Percentiles rank a stretch among this genome's conserved stretches.
Evolutionary conservation across 169 alveolate species (phyloP).

Genomic region (Perkinsus chesapeaki): DNA sequence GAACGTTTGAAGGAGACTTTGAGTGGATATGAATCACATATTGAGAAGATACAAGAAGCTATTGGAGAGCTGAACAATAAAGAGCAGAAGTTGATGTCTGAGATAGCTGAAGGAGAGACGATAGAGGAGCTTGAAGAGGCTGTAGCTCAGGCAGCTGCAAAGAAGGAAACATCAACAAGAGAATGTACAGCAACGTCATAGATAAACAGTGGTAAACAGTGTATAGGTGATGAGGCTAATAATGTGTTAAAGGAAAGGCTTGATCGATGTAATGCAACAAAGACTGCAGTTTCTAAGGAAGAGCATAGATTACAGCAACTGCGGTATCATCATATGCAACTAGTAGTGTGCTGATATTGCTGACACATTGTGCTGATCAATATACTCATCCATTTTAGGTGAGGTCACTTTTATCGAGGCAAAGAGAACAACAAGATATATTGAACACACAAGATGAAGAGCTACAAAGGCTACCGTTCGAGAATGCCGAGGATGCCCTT

Average conservation of each 20-base stretch:
- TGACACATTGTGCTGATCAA: not conserved
- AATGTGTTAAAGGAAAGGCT: not conserved
- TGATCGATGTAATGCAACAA: not conserved
- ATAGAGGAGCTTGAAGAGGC: not conserved
- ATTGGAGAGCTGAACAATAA: not conserved
- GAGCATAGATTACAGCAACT: not conserved
- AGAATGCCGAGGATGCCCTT: not conserved
- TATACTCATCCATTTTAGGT: not conserved
- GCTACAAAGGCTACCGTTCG: not conserved
- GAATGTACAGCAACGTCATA: no score
- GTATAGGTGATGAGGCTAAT: not conserved
- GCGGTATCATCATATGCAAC: not conserved
- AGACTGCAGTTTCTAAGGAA: not conserved
- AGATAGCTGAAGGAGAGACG: not conserved
- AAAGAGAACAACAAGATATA: not conserved
- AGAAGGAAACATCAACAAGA: not conserved
- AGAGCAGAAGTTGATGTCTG: not conserved
- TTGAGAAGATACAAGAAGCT: not conserved
- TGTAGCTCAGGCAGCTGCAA: not conserved
- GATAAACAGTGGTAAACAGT: not conserved
- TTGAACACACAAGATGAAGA: not conserved
- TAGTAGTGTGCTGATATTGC: not conserved
- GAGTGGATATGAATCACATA: not conserved
- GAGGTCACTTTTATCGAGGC: not conserved
- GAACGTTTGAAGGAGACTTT: not conserved